These are phyloP conservation scores for Hypomyces perniciosus DNA, from an alignment of 2,329 filamentous ascomycete species.

Conservation along the genomic window DNA sequence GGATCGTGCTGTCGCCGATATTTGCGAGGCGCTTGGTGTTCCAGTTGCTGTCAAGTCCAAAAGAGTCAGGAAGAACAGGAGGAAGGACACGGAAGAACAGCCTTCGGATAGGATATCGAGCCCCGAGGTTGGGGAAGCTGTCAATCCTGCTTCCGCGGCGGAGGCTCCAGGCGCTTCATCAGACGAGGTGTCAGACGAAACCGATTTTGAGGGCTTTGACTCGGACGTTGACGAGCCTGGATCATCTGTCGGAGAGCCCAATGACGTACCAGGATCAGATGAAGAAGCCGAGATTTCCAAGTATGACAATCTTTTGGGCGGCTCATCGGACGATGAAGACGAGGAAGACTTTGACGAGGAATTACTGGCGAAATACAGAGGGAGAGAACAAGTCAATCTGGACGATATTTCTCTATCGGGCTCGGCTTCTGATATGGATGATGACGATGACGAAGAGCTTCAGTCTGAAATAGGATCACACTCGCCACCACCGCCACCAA, in stretches of 20 bases:
- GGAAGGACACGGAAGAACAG: slow-evolving; percentile 27
- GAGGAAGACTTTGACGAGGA: slow-evolving; percentile 34
- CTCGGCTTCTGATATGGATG: slow-evolving; percentile 26
- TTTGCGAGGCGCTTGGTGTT: slow-evolving; percentile 45
- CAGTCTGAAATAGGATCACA: slow-evolving; percentile 18
- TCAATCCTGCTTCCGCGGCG: background rate
- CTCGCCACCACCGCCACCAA: slow-evolving; percentile 27
- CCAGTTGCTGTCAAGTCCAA: slow-evolving; percentile 38
- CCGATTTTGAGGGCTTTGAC: slow-evolving; percentile 33
- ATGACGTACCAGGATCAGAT: slow-evolving; percentile 22
- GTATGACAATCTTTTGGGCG: slow-evolving; percentile 41
- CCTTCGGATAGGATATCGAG: slow-evolving; percentile 18
- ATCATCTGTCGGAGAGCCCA: slow-evolving; percentile 15
- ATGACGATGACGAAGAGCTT: slow-evolving; percentile 20
- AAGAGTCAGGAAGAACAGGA: slow-evolving; percentile 26
- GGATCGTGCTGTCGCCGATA: slow-evolving; percentile 41
- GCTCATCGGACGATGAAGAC: slow-evolving; percentile 36
- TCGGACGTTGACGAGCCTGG: slow-evolving; percentile 23
- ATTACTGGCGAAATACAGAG: slow-evolving; percentile 24
- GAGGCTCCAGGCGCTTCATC: slow-evolving; percentile 20
- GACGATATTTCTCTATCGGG: slow-evolving; percentile 36
- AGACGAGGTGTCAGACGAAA: slow-evolving; percentile 29
- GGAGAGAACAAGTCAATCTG: slow-evolving; percentile 31
- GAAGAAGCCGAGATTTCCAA: slow-evolving; percentile 34
- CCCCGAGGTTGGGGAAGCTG: background rate